These are phyloP conservation scores for Conticribra guillardii DNA, from an alignment of 108 stramenopile genomes.

Conservation along the genomic window DNA sequence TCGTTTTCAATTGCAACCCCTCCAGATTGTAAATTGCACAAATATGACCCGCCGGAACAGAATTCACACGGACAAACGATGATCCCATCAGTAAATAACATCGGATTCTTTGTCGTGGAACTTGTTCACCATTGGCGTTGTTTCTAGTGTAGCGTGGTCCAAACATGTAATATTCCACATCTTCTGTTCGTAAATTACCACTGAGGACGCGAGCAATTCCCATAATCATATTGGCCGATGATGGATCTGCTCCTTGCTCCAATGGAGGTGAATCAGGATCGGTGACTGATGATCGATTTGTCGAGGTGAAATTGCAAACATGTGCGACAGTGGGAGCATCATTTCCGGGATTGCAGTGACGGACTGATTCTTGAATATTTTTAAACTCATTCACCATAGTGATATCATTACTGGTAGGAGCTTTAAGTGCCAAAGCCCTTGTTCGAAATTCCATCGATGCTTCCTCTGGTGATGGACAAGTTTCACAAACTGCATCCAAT, in stretches of 20 bases:
- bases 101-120: slow-evolving; percentile 57
- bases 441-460: slow-evolving; percentile 62
- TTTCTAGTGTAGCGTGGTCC: slow-evolving; percentile 73
- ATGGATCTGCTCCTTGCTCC: slow-evolving; percentile 23
- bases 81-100: slow-evolving; percentile 89
- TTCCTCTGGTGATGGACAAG: slow-evolving; percentile 68
- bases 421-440: slow-evolving; percentile 60
- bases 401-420: slow-evolving; percentile 26
- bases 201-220: slow-evolving; percentile 81
- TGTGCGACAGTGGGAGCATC: slow-evolving; percentile 72
- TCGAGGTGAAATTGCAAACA: slow-evolving; percentile 80
- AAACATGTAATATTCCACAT: slow-evolving; percentile 63
- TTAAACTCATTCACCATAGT: slow-evolving; percentile 32
- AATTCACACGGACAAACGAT: slow-evolving; percentile 75
- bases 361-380: slow-evolving; percentile 62
- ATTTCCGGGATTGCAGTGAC: slow-evolving; percentile 54
- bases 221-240: slow-evolving; percentile 59
- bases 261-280: slow-evolving; percentile 59
- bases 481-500: slow-evolving; percentile 79
- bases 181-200: slow-evolving; percentile 69
- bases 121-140: neutral
- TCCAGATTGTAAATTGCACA: slow-evolving; percentile 88
- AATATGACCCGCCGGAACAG: slow-evolving; percentile 88
- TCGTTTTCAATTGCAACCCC: slow-evolving; percentile 79
- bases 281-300: slow-evolving; percentile 60